Percentiles rank a stretch among this genome's conserved stretches.
phyloP scores from a whole-genome alignment of 805 yeast genomes.

The Wickerhamiella dianesei region DNA sequence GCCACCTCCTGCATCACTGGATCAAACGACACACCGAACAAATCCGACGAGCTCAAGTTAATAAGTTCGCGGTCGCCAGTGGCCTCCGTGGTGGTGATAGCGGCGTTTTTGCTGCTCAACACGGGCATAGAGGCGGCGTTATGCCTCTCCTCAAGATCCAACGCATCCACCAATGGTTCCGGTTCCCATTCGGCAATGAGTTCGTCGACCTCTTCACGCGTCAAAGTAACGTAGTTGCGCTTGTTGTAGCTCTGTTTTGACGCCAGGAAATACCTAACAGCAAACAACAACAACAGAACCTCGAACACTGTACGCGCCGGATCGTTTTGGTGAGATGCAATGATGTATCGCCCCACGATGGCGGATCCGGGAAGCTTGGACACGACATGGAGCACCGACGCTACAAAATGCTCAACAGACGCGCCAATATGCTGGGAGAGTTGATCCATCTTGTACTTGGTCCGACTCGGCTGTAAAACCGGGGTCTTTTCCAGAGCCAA shows the following conservation, averaged over 20 bases:
- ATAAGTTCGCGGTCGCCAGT: constrained; percentile 30
- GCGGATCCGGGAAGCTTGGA: constrained; percentile 29
- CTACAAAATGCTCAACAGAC: constrained; percentile 15
- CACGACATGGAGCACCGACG: constrained; percentile 8
- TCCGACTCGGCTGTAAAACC: no score
- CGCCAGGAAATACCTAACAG: constrained; percentile 67
- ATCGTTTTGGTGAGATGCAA: constrained; percentile 80
- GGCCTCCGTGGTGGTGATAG: constrained; percentile 23
- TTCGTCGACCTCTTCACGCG: constrained; percentile 55
- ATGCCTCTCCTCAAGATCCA: constrained; percentile 42
- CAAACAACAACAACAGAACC: constrained; percentile 60
- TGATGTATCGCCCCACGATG: constrained; percentile 45
- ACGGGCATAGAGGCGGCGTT: constrained; percentile 50
- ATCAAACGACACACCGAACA: constrained; percentile 45
- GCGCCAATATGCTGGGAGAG: constrained; percentile 15
- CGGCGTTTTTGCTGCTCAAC: constrained; percentile 41
- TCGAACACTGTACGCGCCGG: constrained; percentile 84
- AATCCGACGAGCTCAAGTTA: constrained; percentile 63
- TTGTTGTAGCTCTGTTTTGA: constrained; percentile 66
- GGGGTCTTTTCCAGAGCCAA: no score
- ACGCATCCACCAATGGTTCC: constrained; percentile 55
- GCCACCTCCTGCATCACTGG: constrained; percentile 39
- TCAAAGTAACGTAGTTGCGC: constrained; percentile 45
- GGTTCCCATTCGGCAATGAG: constrained; percentile 88
- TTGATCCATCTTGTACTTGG: constrained; percentile 15